Base-by-base conservation (phyloP, 2,329 filamentous ascomycete genomes). In the Claviceps sp. region DNA sequence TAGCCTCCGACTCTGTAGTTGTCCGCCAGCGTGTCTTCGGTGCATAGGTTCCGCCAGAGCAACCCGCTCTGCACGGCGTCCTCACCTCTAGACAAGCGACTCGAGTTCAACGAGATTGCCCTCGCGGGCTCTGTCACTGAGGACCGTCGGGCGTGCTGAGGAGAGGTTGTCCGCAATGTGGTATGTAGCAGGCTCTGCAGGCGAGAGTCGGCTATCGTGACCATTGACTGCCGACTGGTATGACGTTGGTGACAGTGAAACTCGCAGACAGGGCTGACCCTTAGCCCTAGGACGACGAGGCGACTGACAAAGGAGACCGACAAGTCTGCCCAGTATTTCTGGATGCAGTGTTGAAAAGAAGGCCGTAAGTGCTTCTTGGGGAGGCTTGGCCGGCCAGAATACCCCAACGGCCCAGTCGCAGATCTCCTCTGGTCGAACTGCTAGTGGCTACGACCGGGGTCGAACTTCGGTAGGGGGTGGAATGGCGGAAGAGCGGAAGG, bases 1-100 rank as follows among this genome's bases (percentile, higher is more conserved):
- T 85, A 85, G 74, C 82, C 79, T 68, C 76, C 77, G 71, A 80
- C 75, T 77, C 81, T 79, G 75, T 86, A 87, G 70, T 82, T 81
- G 76, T 79, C 77, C 76, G 81, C 81, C 79, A 85, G 79, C 74
- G 79, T 84, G 78, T 72, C 79, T 75, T 74, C 78, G 71, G 78
- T 78, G 70, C 81, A 85, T 85, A 77, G 80, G 79, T 80, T 77
- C 80, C 80, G 81, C 82, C 82, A 85, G 82, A 85, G 81, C 82
- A 76, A 77, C 71, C 73, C 81, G 81, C 82, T 79, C 82, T 82
- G 79, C 80, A 82, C 81, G 81, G 77, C 75, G 77, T 77, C 79
- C 74, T 78, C 74, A 70, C 68, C 76, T 72, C 78, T 77, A 65
- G 79, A 73, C 65, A 77, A 76, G 70, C 78, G 71, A 75, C 78